Base-by-base conservation (phyloP, 495 filamentous ascomycete species). In the Neurospora sp. region DNA sequence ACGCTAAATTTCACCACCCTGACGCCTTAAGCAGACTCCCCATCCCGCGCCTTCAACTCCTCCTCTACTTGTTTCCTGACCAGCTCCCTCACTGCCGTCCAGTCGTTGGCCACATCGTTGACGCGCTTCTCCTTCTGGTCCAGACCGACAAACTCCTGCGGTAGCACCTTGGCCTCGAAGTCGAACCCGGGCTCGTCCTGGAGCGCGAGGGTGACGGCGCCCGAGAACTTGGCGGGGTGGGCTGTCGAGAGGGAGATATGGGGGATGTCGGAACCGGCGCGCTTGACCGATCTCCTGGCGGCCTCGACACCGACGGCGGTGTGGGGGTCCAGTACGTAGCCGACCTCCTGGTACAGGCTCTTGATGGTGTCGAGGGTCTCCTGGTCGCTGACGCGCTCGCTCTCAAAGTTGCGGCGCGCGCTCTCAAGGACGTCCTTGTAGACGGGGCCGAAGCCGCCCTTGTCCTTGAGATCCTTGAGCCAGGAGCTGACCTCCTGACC, bases 241-340 rank as follows among this genome's bases (percentile, higher is more conserved):
- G 94, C 94, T 3, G 95, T 98, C 6, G 93, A 92, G 6, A 98
- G 88, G 4, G 93, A 89, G 79, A 99, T 92, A 78, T 93, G 91
- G 71, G 86, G 84, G 23, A 82, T 84, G 35, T 82, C 76, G 10
- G 62, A 37, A 4, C 70, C 75, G 16, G 83, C 81, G n/a, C 87
- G 84, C 42, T 85, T 76, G 44, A 92, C 85, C 7, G 92, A 92
- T 44, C 93, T 85, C 39, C 87, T 74, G 0, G 94, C 85, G 20
- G 92, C 94, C 38, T 89, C 83, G 37, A 98, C 86, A 69, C 94
- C 96, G 54, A 98, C 90, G 1, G 96, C 94, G 5, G 92, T 90
- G 85, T 98, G 96, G 9, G 95, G 94, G 77, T 99, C 96, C 2
- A 97, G 89, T 42, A 98, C 87, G 82, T 98, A 98, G 48, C 85